A percentile compares a stretch with the other conserved stretches of the same genome.
Conservation (phyloP, 352 stramenopile species). For the Phytophthora gonapodyides region DNA sequence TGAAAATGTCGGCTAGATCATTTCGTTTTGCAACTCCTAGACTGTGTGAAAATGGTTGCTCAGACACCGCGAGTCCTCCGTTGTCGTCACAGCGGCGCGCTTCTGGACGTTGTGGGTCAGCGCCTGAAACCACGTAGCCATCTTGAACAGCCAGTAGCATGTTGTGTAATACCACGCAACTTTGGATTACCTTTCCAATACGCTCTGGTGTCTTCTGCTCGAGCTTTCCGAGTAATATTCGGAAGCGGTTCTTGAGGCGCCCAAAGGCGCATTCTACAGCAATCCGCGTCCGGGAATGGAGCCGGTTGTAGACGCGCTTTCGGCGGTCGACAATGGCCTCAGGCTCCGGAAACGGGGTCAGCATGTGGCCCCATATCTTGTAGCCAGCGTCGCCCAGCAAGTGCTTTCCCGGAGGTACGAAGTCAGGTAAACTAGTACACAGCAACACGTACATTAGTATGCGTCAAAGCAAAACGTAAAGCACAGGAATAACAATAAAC, state of each 20-base stretch:
- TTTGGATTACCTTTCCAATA: slow-evolving; percentile 16
- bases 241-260: slow-evolving; percentile 16
- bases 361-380: slow-evolving; percentile 20
- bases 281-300: slow-evolving; percentile 17
- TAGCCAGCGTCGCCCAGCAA: slow-evolving; percentile 12
- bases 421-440: slow-evolving; percentile 1
- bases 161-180: slow-evolving; percentile 24
- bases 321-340: background rate
- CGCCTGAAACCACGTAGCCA: background rate
- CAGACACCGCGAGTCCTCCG: background rate
- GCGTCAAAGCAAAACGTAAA: background rate
- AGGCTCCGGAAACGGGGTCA: slow-evolving; percentile 15
- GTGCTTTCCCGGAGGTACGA: background rate
- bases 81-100: background rate
- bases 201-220: slow-evolving; percentile 14
- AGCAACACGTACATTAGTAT: background rate
- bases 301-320: slow-evolving; percentile 18
- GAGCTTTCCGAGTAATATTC: slow-evolving; percentile 12
- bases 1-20: background rate
- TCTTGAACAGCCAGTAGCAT: slow-evolving; percentile 1
- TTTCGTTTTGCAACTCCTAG: background rate
- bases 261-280: slow-evolving; percentile 25
- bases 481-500: background rate
- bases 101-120: background rate
- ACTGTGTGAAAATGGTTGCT: background rate